Evolutionary conservation across 208 protist genomes (phyloP).

Genomic region (Naegleria gruberi): DNA sequence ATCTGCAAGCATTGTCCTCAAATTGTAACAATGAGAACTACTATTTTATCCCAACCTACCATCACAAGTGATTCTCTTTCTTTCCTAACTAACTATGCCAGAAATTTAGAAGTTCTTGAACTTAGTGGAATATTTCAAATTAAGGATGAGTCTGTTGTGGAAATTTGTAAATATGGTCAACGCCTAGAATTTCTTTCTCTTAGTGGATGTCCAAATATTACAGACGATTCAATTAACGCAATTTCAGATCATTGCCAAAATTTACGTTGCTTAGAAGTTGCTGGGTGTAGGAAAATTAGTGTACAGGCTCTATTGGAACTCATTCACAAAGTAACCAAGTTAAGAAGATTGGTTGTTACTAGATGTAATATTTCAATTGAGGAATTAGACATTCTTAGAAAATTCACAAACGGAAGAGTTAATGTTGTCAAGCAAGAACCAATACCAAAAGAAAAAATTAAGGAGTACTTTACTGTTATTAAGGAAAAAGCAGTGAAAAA

Average conservation of each 20-base stretch:
- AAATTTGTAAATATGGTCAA: neutral
- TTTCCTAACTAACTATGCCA: neutral
- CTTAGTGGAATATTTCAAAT: neutral
- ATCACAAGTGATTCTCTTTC: neutral
- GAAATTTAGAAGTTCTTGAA: neutral
- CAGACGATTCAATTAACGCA: neutral
- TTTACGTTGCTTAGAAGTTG: neutral
- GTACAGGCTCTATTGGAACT: neutral
- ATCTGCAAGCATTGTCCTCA: neutral
- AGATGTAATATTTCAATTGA: neutral
- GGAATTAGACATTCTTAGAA: neutral
- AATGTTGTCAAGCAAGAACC: neutral
- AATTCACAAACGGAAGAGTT: neutral
- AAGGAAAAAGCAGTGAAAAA: neutral
- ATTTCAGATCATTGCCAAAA: neutral
- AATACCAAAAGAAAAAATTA: neutral
- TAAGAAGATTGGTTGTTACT: neutral
- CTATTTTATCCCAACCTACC: neutral
- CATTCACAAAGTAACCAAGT: neutral
- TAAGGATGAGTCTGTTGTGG: neutral
- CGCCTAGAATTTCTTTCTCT: neutral
- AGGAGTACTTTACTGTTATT: neutral
- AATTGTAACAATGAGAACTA: neutral
- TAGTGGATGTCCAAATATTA: neutral
- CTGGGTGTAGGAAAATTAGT: neutral